Base-by-base conservation (phyloP, 331 rosid species). In the Rosa hybrid region DNA sequence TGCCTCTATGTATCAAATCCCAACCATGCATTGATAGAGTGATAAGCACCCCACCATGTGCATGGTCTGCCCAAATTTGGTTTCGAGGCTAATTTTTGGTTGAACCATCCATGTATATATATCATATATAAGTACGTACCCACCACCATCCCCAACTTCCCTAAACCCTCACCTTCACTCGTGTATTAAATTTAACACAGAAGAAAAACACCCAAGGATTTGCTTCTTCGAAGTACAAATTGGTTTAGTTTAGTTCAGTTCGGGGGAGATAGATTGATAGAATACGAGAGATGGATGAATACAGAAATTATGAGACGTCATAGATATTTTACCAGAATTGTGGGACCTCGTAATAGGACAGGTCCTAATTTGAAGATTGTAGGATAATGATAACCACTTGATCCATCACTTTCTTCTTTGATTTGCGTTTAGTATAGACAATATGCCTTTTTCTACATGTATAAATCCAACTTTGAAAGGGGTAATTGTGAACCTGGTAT, bases 341-440 rank as follows among this genome's bases (percentile, higher is more conserved):
- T 68, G 50, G 72, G 72, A 38, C 72, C 25, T 8, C 3, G 49
- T 77, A 34, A 8, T 5, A 34, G 10, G 78, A 71, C 50, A 41
- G 78, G 78, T 77, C 78, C 78, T 38, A 9, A 34, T 21, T 70
- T 34, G 67, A 20, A 51, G 81, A 76, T 70, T 38, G 11, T 18
- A 77, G 5, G 69, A 75, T 48, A 70, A 70, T 25, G 67, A 60
- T 57, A 87, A 49, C 77, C 30, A 18, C 81, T 12, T 6, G 92
- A 85, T 82, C 71, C 83, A 49, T 87, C 90, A 77, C 83, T 87
- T 74, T 85, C 92, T 13, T 51, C 77, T 72, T 80, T 68, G 64
- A 49, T 68, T 9, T 65, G 71, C 74, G 71, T 65, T 39, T n/a
- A 4, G 46, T 8, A 0, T 73, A 13, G 56, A 57, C 56, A 68